These are phyloP conservation scores for Zancudomyces culisetae DNA, from an alignment of 371 early-diverging fungal genomes.

Conservation along the genomic window DNA sequence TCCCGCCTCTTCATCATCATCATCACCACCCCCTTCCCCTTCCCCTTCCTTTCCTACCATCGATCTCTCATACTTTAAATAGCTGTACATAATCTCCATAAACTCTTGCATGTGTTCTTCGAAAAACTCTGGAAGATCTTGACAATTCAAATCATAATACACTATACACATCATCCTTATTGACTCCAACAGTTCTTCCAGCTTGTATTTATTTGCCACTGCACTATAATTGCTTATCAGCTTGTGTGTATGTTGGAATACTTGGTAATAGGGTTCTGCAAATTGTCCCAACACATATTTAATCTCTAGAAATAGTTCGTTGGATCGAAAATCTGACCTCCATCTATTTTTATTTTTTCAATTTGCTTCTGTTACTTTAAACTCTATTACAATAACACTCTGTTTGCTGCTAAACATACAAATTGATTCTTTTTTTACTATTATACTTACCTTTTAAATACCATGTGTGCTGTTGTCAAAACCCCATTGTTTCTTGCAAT, in stretches of 20 bases:
- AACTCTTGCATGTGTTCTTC: slow-evolving; percentile 70
- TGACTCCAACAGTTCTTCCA: slow-evolving; percentile 45
- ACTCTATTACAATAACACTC: too few relatives aligned
- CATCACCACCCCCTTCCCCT: neutral
- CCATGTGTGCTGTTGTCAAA: slow-evolving; percentile 78
- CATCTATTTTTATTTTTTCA: too few relatives aligned
- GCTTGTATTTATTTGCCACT: neutral
- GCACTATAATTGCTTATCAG: slow-evolving; percentile 43
- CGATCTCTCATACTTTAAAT: slow-evolving; percentile 60
- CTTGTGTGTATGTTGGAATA: slow-evolving; percentile 62
- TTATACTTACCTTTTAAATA: slow-evolving; percentile 58
- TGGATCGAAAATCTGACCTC: slow-evolving; percentile 62
- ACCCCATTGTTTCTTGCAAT: slow-evolving; percentile 71
- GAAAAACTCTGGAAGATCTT: slow-evolving; percentile 90
- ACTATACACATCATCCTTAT: slow-evolving; percentile 64
- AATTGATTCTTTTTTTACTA: too few relatives aligned
- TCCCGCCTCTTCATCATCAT: slow-evolving; percentile 48
- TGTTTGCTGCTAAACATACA: too few relatives aligned
- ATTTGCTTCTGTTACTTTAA: too few relatives aligned
- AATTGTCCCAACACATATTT: slow-evolving; percentile 75
- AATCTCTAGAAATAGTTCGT: slow-evolving; percentile 67
- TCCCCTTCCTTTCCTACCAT: slow-evolving; percentile 37
- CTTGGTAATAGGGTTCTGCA: slow-evolving; percentile 53
- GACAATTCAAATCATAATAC: slow-evolving; percentile 76
- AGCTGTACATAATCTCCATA: slow-evolving; percentile 63